These are phyloP conservation scores for Sorghum bicolor DNA, from an alignment of 176 grass and related monocot genomes.

Conservation along the genomic window DNA sequence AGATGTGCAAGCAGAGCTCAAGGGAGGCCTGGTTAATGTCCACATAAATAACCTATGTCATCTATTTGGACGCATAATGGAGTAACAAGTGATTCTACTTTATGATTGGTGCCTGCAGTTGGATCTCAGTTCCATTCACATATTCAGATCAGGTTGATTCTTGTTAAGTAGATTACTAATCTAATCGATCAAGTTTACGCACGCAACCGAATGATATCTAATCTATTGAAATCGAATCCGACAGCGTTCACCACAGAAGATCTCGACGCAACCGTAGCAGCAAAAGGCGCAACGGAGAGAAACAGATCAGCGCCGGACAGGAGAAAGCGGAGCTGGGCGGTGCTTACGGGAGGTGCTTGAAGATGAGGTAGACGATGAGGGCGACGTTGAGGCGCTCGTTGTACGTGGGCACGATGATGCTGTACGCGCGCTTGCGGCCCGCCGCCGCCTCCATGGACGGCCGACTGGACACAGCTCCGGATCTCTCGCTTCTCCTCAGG, in stretches of 20 bases:
- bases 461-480: not conserved
- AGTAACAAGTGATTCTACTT: not conserved
- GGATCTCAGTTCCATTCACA: slow-evolving; percentile 12
- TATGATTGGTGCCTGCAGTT: not conserved
- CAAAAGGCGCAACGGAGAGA: not conserved
- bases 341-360: slow-evolving; percentile 84
- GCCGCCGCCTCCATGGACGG: slow-evolving; percentile 6
- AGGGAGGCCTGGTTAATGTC: not conserved
- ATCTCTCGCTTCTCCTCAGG: not conserved
- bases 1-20: not conserved
- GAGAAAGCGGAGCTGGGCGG: too few relatives aligned
- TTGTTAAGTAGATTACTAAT: not conserved
- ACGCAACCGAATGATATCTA: not conserved
- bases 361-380: slow-evolving; percentile 85
- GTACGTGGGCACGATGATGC: slow-evolving; percentile 92
- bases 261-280: not conserved
- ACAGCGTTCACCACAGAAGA: not conserved
- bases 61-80: not conserved
- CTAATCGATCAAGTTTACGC: not conserved
- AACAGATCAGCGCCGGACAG: not conserved
- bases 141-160: not conserved
- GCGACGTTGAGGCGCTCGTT: slow-evolving; percentile 95
- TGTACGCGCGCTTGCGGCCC: slow-evolving; percentile 50
- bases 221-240: not conserved
- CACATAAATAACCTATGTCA: not conserved